Conservation (phyloP, 2,329 filamentous ascomycete species). For the Penicillium palitans region DNA sequence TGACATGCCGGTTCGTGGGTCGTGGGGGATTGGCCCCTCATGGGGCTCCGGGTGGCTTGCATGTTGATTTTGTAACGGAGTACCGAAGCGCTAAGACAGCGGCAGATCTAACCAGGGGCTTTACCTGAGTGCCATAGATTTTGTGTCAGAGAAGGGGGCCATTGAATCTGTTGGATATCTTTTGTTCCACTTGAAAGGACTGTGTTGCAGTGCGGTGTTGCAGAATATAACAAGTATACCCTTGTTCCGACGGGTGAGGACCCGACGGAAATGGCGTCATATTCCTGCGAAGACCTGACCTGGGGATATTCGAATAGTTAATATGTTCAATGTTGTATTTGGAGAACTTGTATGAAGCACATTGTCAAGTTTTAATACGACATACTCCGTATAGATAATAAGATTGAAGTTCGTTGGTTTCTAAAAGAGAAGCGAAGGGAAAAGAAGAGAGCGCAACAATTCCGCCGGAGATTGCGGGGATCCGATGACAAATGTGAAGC, state of each 20-base stretch:
- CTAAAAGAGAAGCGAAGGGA: not conserved
- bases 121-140: not conserved
- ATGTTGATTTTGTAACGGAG: not conserved
- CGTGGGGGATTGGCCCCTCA: constrained; percentile 1
- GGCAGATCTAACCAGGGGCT: not conserved
- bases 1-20: not conserved
- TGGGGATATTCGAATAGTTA: not conserved
- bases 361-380: no score
- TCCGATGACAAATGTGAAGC: constrained; percentile 11
- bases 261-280: constrained; percentile 9
- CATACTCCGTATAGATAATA: no score
- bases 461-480: constrained; percentile 7
- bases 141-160: not conserved
- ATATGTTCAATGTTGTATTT: not conserved
- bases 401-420: not conserved
- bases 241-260: not conserved
- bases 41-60: constrained; percentile 10
- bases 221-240: not conserved
- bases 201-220: not conserved
- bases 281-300: not conserved
- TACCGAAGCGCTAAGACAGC: not conserved
- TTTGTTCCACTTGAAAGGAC: not conserved
- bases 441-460: constrained; percentile 1
- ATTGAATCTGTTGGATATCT: not conserved
- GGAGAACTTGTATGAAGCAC: not conserved